Evolutionary conservation across 331 rosid genomes (phyloP).

Genomic region (Cydonia oblonga): DNA sequence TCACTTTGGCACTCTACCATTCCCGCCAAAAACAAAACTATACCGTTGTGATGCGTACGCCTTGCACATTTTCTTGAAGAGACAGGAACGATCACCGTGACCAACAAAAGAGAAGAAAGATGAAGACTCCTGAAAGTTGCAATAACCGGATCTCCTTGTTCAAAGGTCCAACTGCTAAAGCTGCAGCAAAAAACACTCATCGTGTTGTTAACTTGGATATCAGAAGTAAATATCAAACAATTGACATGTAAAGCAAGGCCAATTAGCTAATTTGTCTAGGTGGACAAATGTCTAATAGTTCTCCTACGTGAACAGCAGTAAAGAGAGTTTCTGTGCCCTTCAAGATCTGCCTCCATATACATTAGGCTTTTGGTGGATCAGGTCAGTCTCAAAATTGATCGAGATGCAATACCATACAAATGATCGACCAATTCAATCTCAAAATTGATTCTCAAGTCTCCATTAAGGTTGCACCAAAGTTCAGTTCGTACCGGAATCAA

Average conservation of each 20-base stretch:
- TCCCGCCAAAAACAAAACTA: constrained; percentile 33
- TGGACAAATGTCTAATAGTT: too few species aligned
- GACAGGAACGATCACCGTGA: constrained; percentile 6
- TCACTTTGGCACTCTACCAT: constrained; percentile 17
- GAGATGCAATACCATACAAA: not conserved
- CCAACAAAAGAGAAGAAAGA: constrained; percentile 26
- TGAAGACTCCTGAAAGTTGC: constrained; percentile 31
- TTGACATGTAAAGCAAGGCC: not conserved
- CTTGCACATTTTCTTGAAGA: not conserved
- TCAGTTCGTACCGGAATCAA: not conserved
- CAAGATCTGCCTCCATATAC: not conserved
- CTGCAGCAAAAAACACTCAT: constrained; percentile 22
- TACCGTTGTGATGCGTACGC: not conserved
- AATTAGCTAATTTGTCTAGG: too few species aligned
- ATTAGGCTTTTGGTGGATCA: not conserved
- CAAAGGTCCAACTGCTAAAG: constrained; percentile 28
- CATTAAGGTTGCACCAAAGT: not conserved
- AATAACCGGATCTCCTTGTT: constrained; percentile 20
- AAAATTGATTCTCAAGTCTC: not conserved
- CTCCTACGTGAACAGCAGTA: too few species aligned
- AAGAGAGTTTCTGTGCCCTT: not conserved
- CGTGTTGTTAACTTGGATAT: not conserved
- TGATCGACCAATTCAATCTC: not conserved
- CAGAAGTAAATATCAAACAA: not conserved
- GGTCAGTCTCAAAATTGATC: not conserved